Evolutionary conservation across 1,284 basidiomycete species (phyloP).

Genomic region (Taiwanofungus camphoratus): DNA sequence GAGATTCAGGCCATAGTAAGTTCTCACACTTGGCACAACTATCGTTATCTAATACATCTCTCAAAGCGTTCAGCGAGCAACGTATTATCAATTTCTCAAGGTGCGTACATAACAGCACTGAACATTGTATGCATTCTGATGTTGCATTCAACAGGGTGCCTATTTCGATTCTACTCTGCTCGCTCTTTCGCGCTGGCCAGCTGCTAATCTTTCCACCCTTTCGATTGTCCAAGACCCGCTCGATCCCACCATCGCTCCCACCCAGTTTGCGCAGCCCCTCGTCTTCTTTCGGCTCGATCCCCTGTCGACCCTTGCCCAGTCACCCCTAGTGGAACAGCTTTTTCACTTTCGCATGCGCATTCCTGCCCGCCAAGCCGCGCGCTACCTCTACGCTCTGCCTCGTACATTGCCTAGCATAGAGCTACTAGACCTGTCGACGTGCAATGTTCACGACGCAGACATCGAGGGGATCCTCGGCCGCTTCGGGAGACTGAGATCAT

Average conservation of each 20-base stretch:
- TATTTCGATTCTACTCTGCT: slow-evolving; percentile 62
- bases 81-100: slow-evolving; percentile 65
- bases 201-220: slow-evolving; percentile 35
- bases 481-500: slow-evolving; percentile 38
- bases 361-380: slow-evolving; percentile 49
- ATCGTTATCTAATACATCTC: neutral
- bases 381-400: slow-evolving; percentile 33
- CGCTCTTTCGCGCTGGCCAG: slow-evolving; percentile 53
- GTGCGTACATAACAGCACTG: slow-evolving; percentile 24
- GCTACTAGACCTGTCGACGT: slow-evolving; percentile 60
- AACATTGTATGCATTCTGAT: neutral
- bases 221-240: slow-evolving; percentile 67
- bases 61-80: slow-evolving; percentile 55
- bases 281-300: slow-evolving; percentile 64
- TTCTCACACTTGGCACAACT: slow-evolving; percentile 1
- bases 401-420: slow-evolving; percentile 34
- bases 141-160: slow-evolving; percentile 39
- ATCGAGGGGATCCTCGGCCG: slow-evolving; percentile 43
- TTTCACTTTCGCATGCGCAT: slow-evolving; percentile 51
- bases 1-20: slow-evolving; percentile 65
- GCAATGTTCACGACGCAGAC: slow-evolving; percentile 40
- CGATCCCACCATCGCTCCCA: slow-evolving; percentile 29
- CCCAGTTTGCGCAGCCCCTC: slow-evolving; percentile 63
- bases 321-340: slow-evolving; percentile 36
- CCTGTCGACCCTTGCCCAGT: slow-evolving; percentile 39